These are phyloP conservation scores for Populus hybrid DNA, from an alignment of 441 rosid genomes.

Conservation along the genomic window DNA sequence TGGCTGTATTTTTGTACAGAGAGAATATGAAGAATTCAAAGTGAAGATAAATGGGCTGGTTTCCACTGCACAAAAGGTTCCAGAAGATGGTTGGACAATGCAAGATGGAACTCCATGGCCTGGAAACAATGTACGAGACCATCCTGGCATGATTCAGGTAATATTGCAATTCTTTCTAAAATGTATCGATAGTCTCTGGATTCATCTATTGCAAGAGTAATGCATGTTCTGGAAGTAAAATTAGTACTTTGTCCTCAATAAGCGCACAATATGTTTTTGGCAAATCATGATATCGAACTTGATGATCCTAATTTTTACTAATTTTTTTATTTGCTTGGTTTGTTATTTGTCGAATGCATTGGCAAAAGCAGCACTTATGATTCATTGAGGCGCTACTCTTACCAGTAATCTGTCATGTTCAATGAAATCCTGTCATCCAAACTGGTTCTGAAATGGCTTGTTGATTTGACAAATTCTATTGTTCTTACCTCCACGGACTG, in stretches of 20 bases:
- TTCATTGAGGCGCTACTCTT: neutral
- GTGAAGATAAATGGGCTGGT: slow-evolving; percentile 81
- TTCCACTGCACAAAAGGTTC: slow-evolving; percentile 89
- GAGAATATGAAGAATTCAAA: slow-evolving; percentile 94
- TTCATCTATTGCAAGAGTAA: neutral
- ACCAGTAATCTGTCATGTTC: neutral
- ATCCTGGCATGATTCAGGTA: slow-evolving; percentile 99
- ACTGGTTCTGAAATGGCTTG: neutral
- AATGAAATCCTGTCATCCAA: neutral
- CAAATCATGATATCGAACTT: too few relatives aligned
- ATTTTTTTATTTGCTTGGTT: too few relatives aligned
- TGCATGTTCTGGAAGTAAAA: neutral
- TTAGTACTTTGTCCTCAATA: neutral
- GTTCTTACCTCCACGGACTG: neutral
- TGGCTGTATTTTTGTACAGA: slow-evolving; percentile 36
- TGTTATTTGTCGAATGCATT: neutral
- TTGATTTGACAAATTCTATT: neutral
- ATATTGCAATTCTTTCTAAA: slow-evolving; percentile 10
- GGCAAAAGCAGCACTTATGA: neutral
- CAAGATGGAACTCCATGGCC: slow-evolving; percentile 99
- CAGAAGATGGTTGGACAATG: slow-evolving; percentile 99
- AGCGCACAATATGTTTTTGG: slow-evolving; percentile 7
- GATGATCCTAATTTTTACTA: neutral
- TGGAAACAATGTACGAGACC: slow-evolving; percentile 86
- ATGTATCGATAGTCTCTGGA: neutral